Percentiles rank a stretch among this genome's conserved stretches.
phyloP scores from a whole-genome alignment of 1,139 yeast species.

The Kodamaea alishanica region DNA sequence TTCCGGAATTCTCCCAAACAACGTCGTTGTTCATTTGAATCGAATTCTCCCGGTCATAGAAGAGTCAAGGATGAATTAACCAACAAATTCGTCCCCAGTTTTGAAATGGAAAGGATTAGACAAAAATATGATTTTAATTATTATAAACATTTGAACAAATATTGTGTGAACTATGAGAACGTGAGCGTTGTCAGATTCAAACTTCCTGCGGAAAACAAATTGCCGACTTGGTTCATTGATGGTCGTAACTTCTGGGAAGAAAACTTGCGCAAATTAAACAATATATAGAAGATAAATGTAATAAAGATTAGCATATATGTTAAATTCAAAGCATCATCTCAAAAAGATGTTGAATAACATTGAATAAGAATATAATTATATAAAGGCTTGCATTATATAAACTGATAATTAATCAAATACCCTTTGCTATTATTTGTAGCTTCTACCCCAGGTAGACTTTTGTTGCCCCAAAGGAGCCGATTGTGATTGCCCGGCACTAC shows the following conservation, averaged over 20 bases:
- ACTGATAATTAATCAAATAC: no score
- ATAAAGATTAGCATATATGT: neutral
- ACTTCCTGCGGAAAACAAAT: slow-evolving; percentile 57
- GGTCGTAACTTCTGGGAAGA: slow-evolving; percentile 65
- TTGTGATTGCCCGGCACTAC: slow-evolving; percentile 7
- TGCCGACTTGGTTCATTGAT: slow-evolving; percentile 69
- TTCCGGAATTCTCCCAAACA: no score
- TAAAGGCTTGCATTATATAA: no score
- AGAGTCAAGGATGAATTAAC: slow-evolving; percentile 5
- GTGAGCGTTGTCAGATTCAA: slow-evolving; percentile 43
- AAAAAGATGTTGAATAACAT: slow-evolving; percentile 10
- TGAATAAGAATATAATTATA: no score
- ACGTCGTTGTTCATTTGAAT: slow-evolving; percentile 18
- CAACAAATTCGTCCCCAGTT: neutral
- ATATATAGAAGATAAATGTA: neutral
- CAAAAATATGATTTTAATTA: slow-evolving; percentile 33
- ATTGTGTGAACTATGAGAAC: slow-evolving; percentile 30
- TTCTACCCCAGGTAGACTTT: slow-evolving; percentile 32
- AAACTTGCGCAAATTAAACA: slow-evolving; percentile 11
- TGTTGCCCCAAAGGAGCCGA: neutral
- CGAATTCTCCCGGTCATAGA: slow-evolving; percentile 14
- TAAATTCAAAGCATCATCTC: neutral
- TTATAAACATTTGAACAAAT: slow-evolving; percentile 27
- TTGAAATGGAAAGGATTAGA: slow-evolving; percentile 9
- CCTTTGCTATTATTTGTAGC: no score